Base-by-base conservation (phyloP, 352 stramenopile species). In the Pythium apleroticum region DNA sequence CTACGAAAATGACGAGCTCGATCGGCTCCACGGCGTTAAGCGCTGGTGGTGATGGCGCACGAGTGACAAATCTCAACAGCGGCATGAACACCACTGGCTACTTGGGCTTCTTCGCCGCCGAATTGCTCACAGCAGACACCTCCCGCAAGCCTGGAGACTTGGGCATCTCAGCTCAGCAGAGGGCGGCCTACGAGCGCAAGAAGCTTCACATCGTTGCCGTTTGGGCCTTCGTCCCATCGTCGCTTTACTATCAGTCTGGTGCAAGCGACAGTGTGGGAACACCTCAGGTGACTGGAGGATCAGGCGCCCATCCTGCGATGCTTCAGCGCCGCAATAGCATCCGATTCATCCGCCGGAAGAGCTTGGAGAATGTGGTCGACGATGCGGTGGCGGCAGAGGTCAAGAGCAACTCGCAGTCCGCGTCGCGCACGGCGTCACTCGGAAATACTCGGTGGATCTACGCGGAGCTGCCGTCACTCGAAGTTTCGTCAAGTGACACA, bases 381-480 rank as follows among this genome's bases (percentile, higher is more conserved):
- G 53, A 8, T 15, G 25, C 17, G 8, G 12, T 37, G 2, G n/a
- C 20, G 10, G 9, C 27, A 1, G 22, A 59, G 19, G 14, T n/a
- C 37, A 30, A 27, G 8, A 12, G n/a, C 14, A 9, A 17, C 10
- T 52, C 25, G 0, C 27, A 25, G 7, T 54, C 5, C 35, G 17
- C n/a, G 4, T 55, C 53, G 9, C 57, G 12, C 28, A 8, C 53
- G 24, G 37, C 56, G 3, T 65, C 63, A 11, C 48, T 69, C 33
- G 56, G 31, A 11, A 67, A 25, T 9, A 19, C 60, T 8, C 52
- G 48, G 4, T 87, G 81, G 81, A 70, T 90, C 7, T 90, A 90
- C 57, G 74, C 56, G 2, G 77, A 90, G 52, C 31, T 90, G 20
- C 65, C 63, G 25, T 14, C 64, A 14, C 28, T 56, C 5, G 63